Evolutionary conservation across 805 yeast genomes (phyloP).

Genomic region (Saturnispora hagleri): DNA sequence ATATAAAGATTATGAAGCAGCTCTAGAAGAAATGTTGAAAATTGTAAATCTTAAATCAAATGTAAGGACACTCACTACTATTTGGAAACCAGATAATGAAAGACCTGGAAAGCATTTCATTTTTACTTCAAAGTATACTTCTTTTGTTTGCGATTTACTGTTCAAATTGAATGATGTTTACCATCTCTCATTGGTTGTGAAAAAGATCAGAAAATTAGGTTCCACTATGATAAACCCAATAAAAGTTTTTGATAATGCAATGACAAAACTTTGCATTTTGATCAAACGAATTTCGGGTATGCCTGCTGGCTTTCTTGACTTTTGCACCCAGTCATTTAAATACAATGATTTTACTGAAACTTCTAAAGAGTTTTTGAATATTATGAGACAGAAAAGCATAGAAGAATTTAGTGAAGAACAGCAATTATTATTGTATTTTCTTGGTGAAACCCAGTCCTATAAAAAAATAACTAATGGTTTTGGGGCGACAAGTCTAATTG

Average conservation of each 20-base stretch:
- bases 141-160: constrained; percentile 51
- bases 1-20: constrained; percentile 40
- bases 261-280: constrained; percentile 42
- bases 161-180: constrained; percentile 46
- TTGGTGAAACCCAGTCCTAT: constrained; percentile 48
- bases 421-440: constrained; percentile 32
- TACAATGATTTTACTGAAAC: constrained; percentile 35
- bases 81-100: constrained; percentile 92
- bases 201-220: constrained; percentile 69
- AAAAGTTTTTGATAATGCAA: constrained; percentile 58
- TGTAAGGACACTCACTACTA: constrained; percentile 63
- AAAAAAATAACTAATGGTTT: constrained; percentile 71
- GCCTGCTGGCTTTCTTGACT: constrained; percentile 42
- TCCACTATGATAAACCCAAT: constrained; percentile 63
- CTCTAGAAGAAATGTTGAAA: constrained; percentile 54
- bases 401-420: constrained; percentile 31
- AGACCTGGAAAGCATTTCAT: constrained; percentile 89
- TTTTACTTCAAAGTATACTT: constrained; percentile 61
- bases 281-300: constrained; percentile 37
- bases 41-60: constrained; percentile 59
- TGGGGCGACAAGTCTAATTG: constrained; percentile 68
- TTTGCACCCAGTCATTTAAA: constrained; percentile 35
- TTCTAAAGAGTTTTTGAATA: constrained; percentile 27
- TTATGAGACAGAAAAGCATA: constrained; percentile 19
- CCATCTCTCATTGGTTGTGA: constrained; percentile 50